A percentile compares a stretch with the other conserved stretches of the same genome.
Conservation (phyloP, 73 alveolate genomes). For the Strombidium stylifer region DNA sequence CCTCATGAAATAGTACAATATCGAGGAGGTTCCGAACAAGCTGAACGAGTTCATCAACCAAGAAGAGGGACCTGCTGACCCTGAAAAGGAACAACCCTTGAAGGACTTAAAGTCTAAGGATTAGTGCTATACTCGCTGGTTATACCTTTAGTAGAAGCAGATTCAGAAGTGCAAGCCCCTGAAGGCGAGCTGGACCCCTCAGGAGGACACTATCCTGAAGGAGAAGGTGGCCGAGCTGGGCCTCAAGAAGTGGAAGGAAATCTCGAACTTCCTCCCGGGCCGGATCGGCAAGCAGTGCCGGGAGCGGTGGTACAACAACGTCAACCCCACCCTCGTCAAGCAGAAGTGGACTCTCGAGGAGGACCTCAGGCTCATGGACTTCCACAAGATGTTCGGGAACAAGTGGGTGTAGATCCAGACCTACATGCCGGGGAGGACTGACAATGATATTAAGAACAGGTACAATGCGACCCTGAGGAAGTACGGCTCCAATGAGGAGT, state of each 20-base stretch:
- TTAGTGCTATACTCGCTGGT: slow-evolving; percentile 38
- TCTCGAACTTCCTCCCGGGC: slow-evolving; percentile 79
- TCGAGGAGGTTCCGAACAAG: too few relatives aligned
- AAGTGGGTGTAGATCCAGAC: slow-evolving; percentile 68
- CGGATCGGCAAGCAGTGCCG: slow-evolving; percentile 74
- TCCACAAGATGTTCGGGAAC: slow-evolving; percentile 53
- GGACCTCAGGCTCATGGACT: slow-evolving; percentile 44
- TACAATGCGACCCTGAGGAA: slow-evolving; percentile 51
- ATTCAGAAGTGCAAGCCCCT: too few relatives aligned
- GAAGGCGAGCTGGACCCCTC: slow-evolving; percentile 89
- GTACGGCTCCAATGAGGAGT: neutral
- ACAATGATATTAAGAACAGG: slow-evolving; percentile 62
- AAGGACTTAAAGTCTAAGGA: too few relatives aligned
- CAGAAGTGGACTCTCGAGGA: slow-evolving; percentile 75
- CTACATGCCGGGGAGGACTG: slow-evolving; percentile 65
- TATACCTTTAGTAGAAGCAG: slow-evolving; percentile 21
- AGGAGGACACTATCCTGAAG: slow-evolving; percentile 80
- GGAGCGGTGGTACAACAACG: slow-evolving; percentile 83
- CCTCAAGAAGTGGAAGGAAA: slow-evolving; percentile 84
- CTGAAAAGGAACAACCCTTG: too few relatives aligned
- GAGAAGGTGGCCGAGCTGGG: slow-evolving; percentile 76
- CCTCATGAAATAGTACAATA: too few relatives aligned
- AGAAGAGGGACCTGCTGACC: too few relatives aligned
- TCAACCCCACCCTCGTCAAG: slow-evolving; percentile 68
- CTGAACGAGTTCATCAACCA: too few relatives aligned